Conservation (phyloP, 305 asterid species). For the Striga hermonthica region DNA sequence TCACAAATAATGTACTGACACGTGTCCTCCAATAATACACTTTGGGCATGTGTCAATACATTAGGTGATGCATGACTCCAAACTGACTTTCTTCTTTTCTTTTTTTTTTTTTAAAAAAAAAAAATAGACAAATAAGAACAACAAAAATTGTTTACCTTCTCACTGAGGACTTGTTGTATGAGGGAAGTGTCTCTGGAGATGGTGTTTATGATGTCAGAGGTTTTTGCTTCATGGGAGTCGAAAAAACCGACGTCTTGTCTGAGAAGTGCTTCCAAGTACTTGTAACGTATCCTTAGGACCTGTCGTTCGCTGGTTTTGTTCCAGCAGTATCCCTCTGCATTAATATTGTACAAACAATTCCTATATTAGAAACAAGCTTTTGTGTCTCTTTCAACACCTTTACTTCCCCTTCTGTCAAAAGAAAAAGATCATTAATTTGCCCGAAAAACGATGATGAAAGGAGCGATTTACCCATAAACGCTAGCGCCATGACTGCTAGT, state of each 20-base stretch:
- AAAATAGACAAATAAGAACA: no score
- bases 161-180: conserved; percentile 87
- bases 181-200: conserved; percentile 87
- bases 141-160: conserved; percentile 46
- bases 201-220: conserved; percentile 78
- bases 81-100: no score
- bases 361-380: no score
- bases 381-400: no score
- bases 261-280: conserved; percentile 73
- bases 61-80: no score
- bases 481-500: conserved; percentile 68
- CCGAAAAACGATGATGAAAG: neutral
- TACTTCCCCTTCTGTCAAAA: conserved; percentile 13
- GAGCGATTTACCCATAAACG: conserved; percentile 76
- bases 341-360: neutral
- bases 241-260: conserved; percentile 94
- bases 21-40: no score
- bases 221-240: conserved; percentile 86
- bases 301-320: conserved; percentile 85
- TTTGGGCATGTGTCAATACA: no score
- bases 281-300: conserved; percentile 68
- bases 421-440: neutral
- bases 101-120: no score
- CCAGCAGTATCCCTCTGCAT: conserved; percentile 94
- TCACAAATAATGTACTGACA: no score